phyloP scores from a whole-genome alignment of 306 rosid species.

The Echinosophora koreensis region DNA sequence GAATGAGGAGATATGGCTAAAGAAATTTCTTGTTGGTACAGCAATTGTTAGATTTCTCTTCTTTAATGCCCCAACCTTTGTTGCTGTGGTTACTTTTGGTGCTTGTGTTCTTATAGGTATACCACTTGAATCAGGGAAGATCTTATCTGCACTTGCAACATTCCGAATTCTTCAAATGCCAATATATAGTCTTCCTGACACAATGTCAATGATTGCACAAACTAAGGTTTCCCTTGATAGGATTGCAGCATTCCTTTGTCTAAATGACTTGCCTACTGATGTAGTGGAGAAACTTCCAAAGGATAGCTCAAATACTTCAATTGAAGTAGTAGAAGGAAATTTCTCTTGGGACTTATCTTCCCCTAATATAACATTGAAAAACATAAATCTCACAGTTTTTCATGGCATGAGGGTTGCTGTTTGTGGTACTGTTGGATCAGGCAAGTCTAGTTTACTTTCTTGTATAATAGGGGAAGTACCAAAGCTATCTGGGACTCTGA shows the following conservation, averaged over 20 bases:
- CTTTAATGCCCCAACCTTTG: slow-evolving; percentile 76
- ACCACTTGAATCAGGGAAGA: slow-evolving; percentile 90
- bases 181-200: slow-evolving; percentile 71
- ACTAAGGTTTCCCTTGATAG: slow-evolving; percentile 87
- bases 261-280: slow-evolving; percentile 72
- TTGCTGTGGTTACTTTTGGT: slow-evolving; percentile 81
- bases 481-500: slow-evolving; percentile 69
- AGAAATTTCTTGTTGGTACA: slow-evolving; percentile 57
- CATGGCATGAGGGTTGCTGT: slow-evolving; percentile 84
- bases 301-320: slow-evolving; percentile 67
- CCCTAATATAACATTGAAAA: slow-evolving; percentile 57
- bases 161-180: slow-evolving; percentile 88
- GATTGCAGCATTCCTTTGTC: slow-evolving; percentile 74
- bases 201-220: slow-evolving; percentile 76
- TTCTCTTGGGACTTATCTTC: slow-evolving; percentile 85
- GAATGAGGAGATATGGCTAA: slow-evolving; percentile 71
- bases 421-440: slow-evolving; percentile 92
- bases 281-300: slow-evolving; percentile 68
- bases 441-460: slow-evolving; percentile 90
- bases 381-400: slow-evolving; percentile 59
- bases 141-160: slow-evolving; percentile 88
- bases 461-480: slow-evolving; percentile 87
- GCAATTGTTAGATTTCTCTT: slow-evolving; percentile 65
- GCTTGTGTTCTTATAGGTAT: slow-evolving; percentile 76
- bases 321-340: slow-evolving; percentile 70